Conservation (phyloP, 2,329 filamentous ascomycete species). For the Trichoderma pleuroti region DNA sequence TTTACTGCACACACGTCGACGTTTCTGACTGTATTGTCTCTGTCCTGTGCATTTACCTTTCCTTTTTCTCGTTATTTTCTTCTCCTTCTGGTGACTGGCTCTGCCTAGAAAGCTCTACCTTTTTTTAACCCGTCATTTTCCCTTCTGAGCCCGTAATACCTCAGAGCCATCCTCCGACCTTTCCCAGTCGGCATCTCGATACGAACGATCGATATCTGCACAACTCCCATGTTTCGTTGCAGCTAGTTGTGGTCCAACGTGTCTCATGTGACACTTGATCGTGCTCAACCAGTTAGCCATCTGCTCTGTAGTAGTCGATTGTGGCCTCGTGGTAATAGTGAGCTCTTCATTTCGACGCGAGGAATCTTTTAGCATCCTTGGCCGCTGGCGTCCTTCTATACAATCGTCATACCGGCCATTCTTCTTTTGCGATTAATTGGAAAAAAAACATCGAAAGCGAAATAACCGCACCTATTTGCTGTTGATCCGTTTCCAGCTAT, state of each 20-base stretch:
- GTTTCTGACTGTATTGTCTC: slow-evolving; percentile 27
- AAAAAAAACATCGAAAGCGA: slow-evolving; percentile 3
- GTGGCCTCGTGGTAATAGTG: slow-evolving; percentile 46
- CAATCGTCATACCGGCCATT: slow-evolving; percentile 24
- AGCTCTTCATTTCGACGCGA: slow-evolving; percentile 37
- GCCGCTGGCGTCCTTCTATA: slow-evolving; percentile 58
- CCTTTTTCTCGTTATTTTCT: slow-evolving; percentile 27
- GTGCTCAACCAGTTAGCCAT: slow-evolving; percentile 23
- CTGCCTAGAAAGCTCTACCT: slow-evolving; percentile 24
- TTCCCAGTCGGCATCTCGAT: slow-evolving; percentile 20
- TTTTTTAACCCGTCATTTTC: slow-evolving; percentile 28
- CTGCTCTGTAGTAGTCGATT: slow-evolving; percentile 27
- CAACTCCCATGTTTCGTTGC: slow-evolving; percentile 33
- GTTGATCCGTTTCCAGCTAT: neutral
- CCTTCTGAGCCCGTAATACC: slow-evolving; percentile 30
- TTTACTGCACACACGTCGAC: slow-evolving; percentile 27
- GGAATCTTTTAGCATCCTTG: slow-evolving; percentile 41
- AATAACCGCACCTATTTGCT: slow-evolving; percentile 1
- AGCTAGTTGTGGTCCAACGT: slow-evolving; percentile 32
- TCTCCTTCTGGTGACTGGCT: slow-evolving; percentile 24
- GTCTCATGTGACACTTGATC: slow-evolving; percentile 33
- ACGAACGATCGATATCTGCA: slow-evolving; percentile 24
- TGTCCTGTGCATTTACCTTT: slow-evolving; percentile 29
- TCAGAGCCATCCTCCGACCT: slow-evolving; percentile 21
- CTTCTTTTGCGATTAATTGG: neutral